Evolutionary conservation across 371 early-diverging fungal genomes (phyloP).

Genomic region (Rhizomucor pusillus): DNA sequence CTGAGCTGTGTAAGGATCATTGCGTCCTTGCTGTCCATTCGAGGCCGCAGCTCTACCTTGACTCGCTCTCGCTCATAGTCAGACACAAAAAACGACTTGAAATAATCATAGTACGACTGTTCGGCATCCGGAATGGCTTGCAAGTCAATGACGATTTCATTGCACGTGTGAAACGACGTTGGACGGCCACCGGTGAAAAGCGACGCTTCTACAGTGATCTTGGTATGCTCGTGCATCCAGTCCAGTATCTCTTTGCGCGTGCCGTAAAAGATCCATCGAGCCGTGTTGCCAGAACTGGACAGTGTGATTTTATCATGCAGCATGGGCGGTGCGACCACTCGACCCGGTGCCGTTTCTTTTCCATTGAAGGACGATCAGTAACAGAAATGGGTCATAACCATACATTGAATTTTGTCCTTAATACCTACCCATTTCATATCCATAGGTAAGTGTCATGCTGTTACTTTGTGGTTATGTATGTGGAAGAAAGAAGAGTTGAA

Average conservation of each 20-base stretch:
- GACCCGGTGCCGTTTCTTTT: slow-evolving; percentile 21
- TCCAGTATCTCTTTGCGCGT: slow-evolving; percentile 41
- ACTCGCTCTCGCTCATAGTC: slow-evolving; percentile 35
- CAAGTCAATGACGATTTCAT: slow-evolving; percentile 43
- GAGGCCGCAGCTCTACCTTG: slow-evolving; percentile 39
- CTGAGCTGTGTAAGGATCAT: slow-evolving; percentile 29
- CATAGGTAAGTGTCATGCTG: slow-evolving; percentile 30
- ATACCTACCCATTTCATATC: slow-evolving; percentile 37
- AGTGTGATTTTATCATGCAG: slow-evolving; percentile 35
- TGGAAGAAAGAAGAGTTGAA: no score
- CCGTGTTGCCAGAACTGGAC: slow-evolving; percentile 30
- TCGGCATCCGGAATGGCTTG: slow-evolving; percentile 28
- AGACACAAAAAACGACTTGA: slow-evolving; percentile 35
- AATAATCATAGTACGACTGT: slow-evolving; percentile 30
- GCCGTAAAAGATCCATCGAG: slow-evolving; percentile 43
- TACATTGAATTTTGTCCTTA: neutral
- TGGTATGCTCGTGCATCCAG: slow-evolving; percentile 34
- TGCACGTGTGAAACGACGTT: slow-evolving; percentile 13
- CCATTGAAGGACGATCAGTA: neutral
- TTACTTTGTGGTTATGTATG: neutral
- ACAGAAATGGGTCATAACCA: slow-evolving; percentile 8
- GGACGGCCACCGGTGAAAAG: slow-evolving; percentile 21
- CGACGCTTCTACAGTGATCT: slow-evolving; percentile 28
- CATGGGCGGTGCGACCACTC: slow-evolving; percentile 36
- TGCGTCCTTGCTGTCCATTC: slow-evolving; percentile 40